Evolutionary conservation across 805 yeast genomes (phyloP).

Genomic region (Lachancea lanzarotensis): DNA sequence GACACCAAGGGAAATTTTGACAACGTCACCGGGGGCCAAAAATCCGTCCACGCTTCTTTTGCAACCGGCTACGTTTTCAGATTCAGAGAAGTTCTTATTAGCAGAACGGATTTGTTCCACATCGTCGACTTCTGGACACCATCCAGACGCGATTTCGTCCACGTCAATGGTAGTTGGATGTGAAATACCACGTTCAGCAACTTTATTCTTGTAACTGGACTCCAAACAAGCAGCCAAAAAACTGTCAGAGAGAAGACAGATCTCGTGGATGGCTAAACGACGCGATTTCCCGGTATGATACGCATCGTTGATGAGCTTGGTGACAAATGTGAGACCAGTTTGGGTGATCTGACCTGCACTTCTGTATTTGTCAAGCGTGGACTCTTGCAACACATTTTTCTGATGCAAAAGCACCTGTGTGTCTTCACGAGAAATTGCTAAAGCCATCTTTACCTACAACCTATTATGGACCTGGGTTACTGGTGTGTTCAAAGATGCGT

Average conservation of each 20-base stretch:
- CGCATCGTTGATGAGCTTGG: constrained; percentile 60
- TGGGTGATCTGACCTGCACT: constrained; percentile 86
- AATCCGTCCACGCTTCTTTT: constrained; percentile 12
- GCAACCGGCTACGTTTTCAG: constrained; percentile 13
- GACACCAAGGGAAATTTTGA: constrained; percentile 78
- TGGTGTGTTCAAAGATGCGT: not conserved
- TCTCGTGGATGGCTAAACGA: constrained; percentile 51
- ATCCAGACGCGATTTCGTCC: constrained; percentile 69
- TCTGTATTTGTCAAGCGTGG: constrained; percentile 74
- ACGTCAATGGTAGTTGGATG: constrained; percentile 86
- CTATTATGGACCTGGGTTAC: not conserved
- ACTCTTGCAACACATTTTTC: constrained; percentile 57
- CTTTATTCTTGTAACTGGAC: constrained; percentile 53
- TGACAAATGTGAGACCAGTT: constrained; percentile 64
- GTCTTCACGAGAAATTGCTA: constrained; percentile 69
- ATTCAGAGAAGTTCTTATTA: constrained; percentile 14
- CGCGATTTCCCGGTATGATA: constrained; percentile 47
- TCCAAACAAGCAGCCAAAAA: constrained; percentile 56
- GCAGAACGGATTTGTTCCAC: constrained; percentile 31
- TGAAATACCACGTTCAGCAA: constrained; percentile 86
- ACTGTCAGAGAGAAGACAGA: constrained; percentile 79
- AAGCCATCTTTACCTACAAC: constrained; percentile 44
- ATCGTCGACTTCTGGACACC: constrained; percentile 80
- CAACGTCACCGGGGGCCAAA: constrained; percentile 68
- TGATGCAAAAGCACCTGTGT: constrained; percentile 65